phyloP scores from a whole-genome alignment of 179 eudicot species.

The Silene noctiflora region DNA sequence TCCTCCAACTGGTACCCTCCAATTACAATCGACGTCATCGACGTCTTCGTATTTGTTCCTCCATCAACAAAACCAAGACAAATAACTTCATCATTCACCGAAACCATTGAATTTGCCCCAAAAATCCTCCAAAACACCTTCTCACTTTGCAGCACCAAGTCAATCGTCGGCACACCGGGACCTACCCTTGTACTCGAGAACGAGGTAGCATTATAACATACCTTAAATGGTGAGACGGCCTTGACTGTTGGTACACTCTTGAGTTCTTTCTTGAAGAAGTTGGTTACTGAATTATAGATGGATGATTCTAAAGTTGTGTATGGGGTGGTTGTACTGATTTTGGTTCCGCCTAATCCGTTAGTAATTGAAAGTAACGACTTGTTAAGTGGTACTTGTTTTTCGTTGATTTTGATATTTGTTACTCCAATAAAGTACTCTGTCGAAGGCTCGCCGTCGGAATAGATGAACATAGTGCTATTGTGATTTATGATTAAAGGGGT shows the following conservation, averaged over 20 bases:
- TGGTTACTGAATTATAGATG: slow-evolving; percentile 31
- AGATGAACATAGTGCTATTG: slow-evolving; percentile 24
- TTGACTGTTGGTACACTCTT: slow-evolving; percentile 27
- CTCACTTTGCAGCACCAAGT: slow-evolving; percentile 32
- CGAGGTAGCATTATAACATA: slow-evolving; percentile 33
- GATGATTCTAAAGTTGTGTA: slow-evolving; percentile 43
- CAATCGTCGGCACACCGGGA: slow-evolving; percentile 27
- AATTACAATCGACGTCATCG: slow-evolving; percentile 15
- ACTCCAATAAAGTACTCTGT: slow-evolving; percentile 35
- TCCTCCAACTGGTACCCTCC: slow-evolving; percentile 45
- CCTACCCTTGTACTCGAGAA: slow-evolving; percentile 30
- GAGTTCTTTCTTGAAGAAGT: slow-evolving; percentile 26
- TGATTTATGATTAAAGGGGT: slow-evolving; percentile 44
- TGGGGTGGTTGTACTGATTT: slow-evolving; percentile 46
- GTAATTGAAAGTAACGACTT: slow-evolving; percentile 27
- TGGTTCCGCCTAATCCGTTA: slow-evolving; percentile 38
- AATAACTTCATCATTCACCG: slow-evolving; percentile 5
- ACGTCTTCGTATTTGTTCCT: neutral
- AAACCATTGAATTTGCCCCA: slow-evolving; percentile 25
- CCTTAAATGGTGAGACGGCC: slow-evolving; percentile 37
- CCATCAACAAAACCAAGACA: slow-evolving; percentile 28
- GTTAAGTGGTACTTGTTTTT: slow-evolving; percentile 22
- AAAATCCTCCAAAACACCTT: slow-evolving; percentile 36
- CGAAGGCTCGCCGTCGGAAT: slow-evolving; percentile 25
- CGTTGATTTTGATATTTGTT: slow-evolving; percentile 19